Conservation (phyloP, 1,284 basidiomycete species). For the Cryptococcus amylolentus region DNA sequence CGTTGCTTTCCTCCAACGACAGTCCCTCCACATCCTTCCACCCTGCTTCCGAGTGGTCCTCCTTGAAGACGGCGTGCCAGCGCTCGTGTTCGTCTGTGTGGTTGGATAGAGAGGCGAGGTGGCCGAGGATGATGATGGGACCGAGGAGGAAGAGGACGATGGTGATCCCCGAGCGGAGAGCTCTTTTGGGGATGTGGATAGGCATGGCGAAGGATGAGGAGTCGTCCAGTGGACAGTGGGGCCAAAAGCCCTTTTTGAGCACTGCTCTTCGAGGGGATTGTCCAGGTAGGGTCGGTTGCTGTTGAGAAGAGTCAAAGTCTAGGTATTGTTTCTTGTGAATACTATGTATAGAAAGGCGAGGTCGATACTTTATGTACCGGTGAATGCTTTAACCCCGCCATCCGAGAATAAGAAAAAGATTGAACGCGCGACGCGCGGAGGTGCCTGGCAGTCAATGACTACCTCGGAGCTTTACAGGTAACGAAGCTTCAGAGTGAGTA, state of each 20-base stretch:
- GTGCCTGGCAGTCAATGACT: neutral
- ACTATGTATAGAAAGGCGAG: no score
- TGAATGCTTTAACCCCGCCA: neutral
- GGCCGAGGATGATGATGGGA: conserved; percentile 20
- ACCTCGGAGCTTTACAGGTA: neutral
- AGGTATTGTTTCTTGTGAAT: no score
- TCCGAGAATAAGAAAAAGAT: neutral
- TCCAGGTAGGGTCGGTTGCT: neutral
- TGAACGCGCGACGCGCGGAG: neutral
- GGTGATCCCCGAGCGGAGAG: conserved; percentile 21
- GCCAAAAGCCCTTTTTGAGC: neutral
- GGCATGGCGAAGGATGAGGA: neutral
- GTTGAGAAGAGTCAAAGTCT: neutral
- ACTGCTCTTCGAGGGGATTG: neutral
- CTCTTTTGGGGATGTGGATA: conserved; percentile 20
- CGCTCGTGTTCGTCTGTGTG: neutral
- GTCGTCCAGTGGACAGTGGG: neutral
- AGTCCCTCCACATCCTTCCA: neutral
- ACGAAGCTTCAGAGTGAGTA: no score
- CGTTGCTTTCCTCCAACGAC: no score
- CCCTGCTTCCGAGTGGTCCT: neutral
- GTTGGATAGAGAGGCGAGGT: conserved; percentile 2
- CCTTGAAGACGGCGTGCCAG: neutral
- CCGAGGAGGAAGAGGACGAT: conserved; percentile 18
- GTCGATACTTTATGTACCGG: no score